Evolutionary conservation across 768 basidiomycete species (phyloP), one percentile per base, ranked within the genome.

Genomic region (Tephrocybe sp.): DNA sequence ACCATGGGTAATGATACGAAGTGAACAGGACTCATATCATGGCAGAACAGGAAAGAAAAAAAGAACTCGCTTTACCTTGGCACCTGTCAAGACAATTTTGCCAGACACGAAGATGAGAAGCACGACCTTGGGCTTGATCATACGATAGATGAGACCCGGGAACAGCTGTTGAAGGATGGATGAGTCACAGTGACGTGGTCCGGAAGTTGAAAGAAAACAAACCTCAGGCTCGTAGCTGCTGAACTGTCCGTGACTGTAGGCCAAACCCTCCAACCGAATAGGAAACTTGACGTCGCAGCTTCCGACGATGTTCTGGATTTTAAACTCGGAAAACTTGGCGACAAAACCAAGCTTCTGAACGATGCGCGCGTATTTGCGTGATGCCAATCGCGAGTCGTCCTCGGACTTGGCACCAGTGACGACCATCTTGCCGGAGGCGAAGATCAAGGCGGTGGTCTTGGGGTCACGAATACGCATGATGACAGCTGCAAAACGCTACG

Each of bases 381-480:
- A 95, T 44, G 97, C 95, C 54, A 98, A 75, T 43, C 94, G 83
- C 60, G 93, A 94, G 64, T 99, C 94, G 68, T 98, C 95, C 70
- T 98, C 95, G 25, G 91, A 93, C 79, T 98, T 99, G 41, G 97
- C 97, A 65, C 97, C 97, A 33, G 97, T 98, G 50, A 98, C 95
- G 68, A 99, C 97, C 91, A 99, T 98, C 82, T 98, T 99, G 65
- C 97, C 97, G 50, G 93, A 95, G 27, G 97, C 97, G 69, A 99
- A 99, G 70, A 99, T 98, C 59, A 99, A 84, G 19, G 95, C 97
- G 44, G 97, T 99, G 52, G 97, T 99, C 79, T 99, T 99, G 43
- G 97, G 97, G 61, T 98, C 97, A 59, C 97, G 94, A 64, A 99
- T 98, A 70, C 97, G 92, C 97, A 99, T 99, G 74, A 99, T 98